Conservation (phyloP, 2,329 filamentous ascomycete genomes). For the Ascochyta fabae region DNA sequence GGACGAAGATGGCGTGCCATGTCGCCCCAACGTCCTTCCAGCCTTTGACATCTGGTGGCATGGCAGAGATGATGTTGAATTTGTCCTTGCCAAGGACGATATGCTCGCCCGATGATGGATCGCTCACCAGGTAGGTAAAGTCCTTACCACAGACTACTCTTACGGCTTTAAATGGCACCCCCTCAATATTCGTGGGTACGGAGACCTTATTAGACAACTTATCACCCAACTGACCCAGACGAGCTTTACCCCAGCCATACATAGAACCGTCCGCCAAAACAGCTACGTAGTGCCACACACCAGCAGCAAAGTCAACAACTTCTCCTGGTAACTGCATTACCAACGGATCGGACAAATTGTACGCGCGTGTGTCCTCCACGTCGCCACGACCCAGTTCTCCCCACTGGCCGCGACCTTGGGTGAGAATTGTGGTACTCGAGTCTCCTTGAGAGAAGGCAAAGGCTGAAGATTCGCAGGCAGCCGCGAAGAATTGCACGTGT, state of each 20-base stretch:
- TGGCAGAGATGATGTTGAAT: slow-evolving; percentile 67
- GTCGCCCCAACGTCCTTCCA: slow-evolving; percentile 77
- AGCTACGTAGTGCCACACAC: slow-evolving; percentile 78
- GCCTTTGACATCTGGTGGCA: slow-evolving; percentile 59
- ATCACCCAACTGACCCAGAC: slow-evolving; percentile 81
- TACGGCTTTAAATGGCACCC: slow-evolving; percentile 66
- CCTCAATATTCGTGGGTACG: slow-evolving; percentile 28
- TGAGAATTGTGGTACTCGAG: slow-evolving; percentile 11
- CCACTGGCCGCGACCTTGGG: slow-evolving; percentile 31
- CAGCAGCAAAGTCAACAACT: slow-evolving; percentile 70
- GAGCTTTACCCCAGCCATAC: slow-evolving; percentile 87
- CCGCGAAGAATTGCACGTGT: slow-evolving; percentile 21
- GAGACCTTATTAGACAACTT: slow-evolving; percentile 52
- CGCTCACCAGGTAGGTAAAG: slow-evolving; percentile 75
- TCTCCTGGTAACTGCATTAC: slow-evolving; percentile 4
- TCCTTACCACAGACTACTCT: slow-evolving; percentile 81
- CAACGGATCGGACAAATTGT: not conserved
- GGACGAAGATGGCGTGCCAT: slow-evolving; percentile 81
- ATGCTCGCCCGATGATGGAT: slow-evolving; percentile 63
- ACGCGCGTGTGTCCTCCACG: not conserved
- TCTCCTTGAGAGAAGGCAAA: slow-evolving; percentile 10
- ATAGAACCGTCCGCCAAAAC: slow-evolving; percentile 77
- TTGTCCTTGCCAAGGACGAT: slow-evolving; percentile 77
- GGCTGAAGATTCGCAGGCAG: slow-evolving; percentile 39
- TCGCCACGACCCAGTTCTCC: slow-evolving; percentile 32